Percentiles rank a stretch among this genome's conserved stretches.
phyloP scores from a whole-genome alignment of 495 filamentous ascomycete species.

The Aspergillus nidulans region DNA sequence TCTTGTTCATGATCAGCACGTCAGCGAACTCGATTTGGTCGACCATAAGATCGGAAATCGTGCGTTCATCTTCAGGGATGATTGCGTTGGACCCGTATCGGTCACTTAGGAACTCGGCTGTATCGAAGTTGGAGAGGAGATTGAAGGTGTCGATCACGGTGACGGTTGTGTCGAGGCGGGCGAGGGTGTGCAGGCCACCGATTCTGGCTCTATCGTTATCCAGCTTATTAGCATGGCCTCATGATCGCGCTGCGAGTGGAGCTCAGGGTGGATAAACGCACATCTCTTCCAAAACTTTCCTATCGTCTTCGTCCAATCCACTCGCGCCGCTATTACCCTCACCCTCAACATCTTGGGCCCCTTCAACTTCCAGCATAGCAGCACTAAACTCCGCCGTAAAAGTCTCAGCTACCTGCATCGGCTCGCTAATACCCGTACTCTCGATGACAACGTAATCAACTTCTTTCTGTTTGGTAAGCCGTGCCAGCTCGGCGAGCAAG shows the following conservation, averaged over 20 bases:
- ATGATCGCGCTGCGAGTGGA: neutral
- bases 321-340: constrained; percentile 18
- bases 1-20: constrained; percentile 56
- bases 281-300: constrained; percentile 37
- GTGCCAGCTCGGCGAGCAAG: constrained; percentile 50
- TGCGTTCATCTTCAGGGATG: constrained; percentile 53
- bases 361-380: constrained; percentile 38
- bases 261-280: constrained; percentile 9
- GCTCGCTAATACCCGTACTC: constrained; percentile 58
- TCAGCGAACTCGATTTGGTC: constrained; percentile 63
- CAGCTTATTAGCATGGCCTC: neutral
- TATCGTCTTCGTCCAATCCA: constrained; percentile 26
- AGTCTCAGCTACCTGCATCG: constrained; percentile 59
- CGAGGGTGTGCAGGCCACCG: constrained; percentile 49
- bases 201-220: constrained; percentile 31
- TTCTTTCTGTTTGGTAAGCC: constrained; percentile 41
- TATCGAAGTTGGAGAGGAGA: constrained; percentile 53
- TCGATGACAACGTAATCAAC: constrained; percentile 59
- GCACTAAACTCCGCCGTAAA: constrained; percentile 50
- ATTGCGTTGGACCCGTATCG: constrained; percentile 40
- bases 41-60: constrained; percentile 56
- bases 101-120: constrained; percentile 51
- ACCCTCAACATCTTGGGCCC: constrained; percentile 17
- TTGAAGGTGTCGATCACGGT: constrained; percentile 58
- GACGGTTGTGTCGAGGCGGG: constrained; percentile 54